A percentile compares a stretch with the other conserved stretches of the same genome.
These are phyloP conservation scores for Globisporangium solare DNA, from an alignment of 352 stramenopile genomes.

Conservation along the genomic window DNA sequence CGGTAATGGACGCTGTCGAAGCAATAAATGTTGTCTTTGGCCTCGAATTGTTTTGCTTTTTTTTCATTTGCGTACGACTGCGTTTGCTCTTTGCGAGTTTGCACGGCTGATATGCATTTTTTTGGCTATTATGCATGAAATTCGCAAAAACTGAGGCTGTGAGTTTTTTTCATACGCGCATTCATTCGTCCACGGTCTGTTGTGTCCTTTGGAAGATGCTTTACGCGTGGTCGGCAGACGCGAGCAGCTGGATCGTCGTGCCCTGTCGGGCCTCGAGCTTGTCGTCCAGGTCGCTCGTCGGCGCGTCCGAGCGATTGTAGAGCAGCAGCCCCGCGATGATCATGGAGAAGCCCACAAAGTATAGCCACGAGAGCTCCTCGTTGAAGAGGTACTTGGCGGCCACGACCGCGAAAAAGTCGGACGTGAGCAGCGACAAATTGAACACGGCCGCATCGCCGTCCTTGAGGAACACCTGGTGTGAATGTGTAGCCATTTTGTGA, in stretches of 20 bases:
- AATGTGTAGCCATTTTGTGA: neutral
- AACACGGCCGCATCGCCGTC: constrained; percentile 92
- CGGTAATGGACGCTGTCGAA: neutral
- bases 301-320: constrained; percentile 60
- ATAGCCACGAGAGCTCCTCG: constrained; percentile 67
- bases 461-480: constrained; percentile 62
- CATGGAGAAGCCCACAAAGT: constrained; percentile 86
- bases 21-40: neutral
- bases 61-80: neutral
- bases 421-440: constrained; percentile 95
- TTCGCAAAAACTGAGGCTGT: neutral
- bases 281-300: constrained; percentile 37
- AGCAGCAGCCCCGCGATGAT: constrained; percentile 68
- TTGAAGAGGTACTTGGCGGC: constrained; percentile 87
- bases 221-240: neutral
- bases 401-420: constrained; percentile 93
- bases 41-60: neutral
- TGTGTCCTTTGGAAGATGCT: neutral
- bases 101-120: neutral
- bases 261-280: constrained; percentile 22
- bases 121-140: neutral
- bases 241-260: constrained; percentile 19
- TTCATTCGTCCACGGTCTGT: neutral
- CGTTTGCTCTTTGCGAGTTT: neutral
- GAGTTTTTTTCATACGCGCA: constrained; percentile 3